Base-by-base conservation (phyloP, 1,284 basidiomycete genomes). In the Fomes fomentarius region DNA sequence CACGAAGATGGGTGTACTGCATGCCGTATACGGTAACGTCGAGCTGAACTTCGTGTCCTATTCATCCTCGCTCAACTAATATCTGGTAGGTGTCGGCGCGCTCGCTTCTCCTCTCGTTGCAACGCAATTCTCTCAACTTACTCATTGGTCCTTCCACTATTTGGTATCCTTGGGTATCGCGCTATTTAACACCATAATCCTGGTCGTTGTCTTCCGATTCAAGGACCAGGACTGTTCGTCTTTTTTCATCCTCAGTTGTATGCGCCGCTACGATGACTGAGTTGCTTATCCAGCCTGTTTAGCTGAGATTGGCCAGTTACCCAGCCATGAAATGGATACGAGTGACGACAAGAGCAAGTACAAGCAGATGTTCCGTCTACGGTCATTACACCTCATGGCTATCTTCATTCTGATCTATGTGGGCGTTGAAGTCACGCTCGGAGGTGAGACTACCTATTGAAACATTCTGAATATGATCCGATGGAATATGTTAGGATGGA, bases 81-180 rank as follows among this genome's bases (percentile, higher is more conserved):
- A 12, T 9, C 12, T 4, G 6, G 10, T 38, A 86, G 84, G 85
- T 4, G 67, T 76, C 8, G 87, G 87, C 1, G 87, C 85, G 3
- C 67, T 88, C 4, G 68, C 73, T 8, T 72, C 85, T 3, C 87
- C 88, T 2, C 74, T 90, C 10, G 74, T 82, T 1, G 75, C 87
- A 0, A 90, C 87, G 0, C 82, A 85, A 41, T 89, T 89, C 57
- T 70, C 83, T 1, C 73, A 76, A 47, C 63, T 75, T 35, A 64
- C 56, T 0, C 72, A 69, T 47, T 85, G 84, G 79, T 89, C 85
- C 10, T 83, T 83, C 63, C 84, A 89, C 66, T 91, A 83, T 66
- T 72, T 89, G 9, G 72, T 74, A 10, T 87, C 85, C 0, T 69
- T 89, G 3, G 81, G 79, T 1, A 56, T 91, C 15, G 80, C 84